Evolutionary conservation across 192 early-diverging fungal species (phyloP).

Genomic region (Podochytrium sp.): DNA sequence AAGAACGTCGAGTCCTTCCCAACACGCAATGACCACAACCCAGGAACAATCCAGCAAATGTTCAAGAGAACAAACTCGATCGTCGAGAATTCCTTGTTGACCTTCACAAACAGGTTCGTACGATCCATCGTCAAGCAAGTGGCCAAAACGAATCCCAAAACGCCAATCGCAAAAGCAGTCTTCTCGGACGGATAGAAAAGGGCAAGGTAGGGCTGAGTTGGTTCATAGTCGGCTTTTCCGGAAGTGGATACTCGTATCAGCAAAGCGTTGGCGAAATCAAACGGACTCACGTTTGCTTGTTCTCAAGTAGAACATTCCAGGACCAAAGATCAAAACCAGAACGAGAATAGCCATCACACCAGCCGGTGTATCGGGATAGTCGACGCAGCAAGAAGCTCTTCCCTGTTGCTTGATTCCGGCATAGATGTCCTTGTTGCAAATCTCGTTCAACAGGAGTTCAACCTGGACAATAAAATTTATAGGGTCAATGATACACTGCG

Average conservation of each 20-base stretch:
- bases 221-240: conserved; percentile 29
- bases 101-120: conserved; percentile 68
- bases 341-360: conserved; percentile 6
- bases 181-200: conserved; percentile 43
- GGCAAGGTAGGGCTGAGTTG: neutral
- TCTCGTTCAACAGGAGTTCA: conserved; percentile 12
- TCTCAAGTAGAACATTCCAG: neutral
- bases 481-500: conserved; percentile 49
- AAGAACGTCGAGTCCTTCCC: conserved; percentile 62
- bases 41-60: conserved; percentile 42
- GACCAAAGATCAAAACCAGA: conserved; percentile 2
- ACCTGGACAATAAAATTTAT: conserved; percentile 44
- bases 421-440: conserved; percentile 1
- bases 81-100: conserved; percentile 60
- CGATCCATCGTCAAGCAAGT: conserved; percentile 73
- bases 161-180: conserved; percentile 49
- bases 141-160: conserved; percentile 58
- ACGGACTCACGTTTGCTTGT: neutral
- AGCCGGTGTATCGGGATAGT: neutral
- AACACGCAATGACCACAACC: conserved; percentile 48
- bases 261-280: neutral
- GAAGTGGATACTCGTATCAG: neutral
- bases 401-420: conserved; percentile 4
- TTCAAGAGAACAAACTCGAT: conserved; percentile 54
- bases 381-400: conserved; percentile 15